Evolutionary conservation across 345 rosid species (phyloP), one percentile per base, ranked within the genome.

Genomic region (Erucastrum elatum): DNA sequence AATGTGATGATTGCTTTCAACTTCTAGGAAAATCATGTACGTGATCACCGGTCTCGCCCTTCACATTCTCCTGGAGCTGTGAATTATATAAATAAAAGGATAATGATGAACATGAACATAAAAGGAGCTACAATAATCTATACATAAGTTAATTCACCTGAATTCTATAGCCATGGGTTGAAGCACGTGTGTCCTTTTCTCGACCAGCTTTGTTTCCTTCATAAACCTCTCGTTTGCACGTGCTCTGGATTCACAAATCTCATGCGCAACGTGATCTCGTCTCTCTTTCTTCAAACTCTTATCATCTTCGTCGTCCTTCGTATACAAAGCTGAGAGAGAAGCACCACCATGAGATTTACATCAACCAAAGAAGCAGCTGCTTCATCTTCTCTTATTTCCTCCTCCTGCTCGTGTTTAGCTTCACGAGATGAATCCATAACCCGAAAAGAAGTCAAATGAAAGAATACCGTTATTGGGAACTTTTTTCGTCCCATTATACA

Each of bases 311-410:
- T 86, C 83, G 0, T 81, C 56, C 4, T 33, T 66, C 26, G 37
- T 8, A 29, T n/a, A n/a, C 72, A 70, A 72, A 74, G 37, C 4
- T 75, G 66, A 39, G 88, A 84, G 74, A 89, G 87, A 46, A 82
- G 64, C 65, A 84, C 76, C 8, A 83, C 55, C 26, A 87, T 61
- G 27, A 87, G 89, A 62, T 87, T 89, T 72, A 89, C 71, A 68
- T 85, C 87, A n/a, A 27, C 51, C 5, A 85, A 78, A 70, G 85
- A 85, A 13, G 83, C 16, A 13, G 83, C 16, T 13, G 82, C 31
- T 9, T 82, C 76, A 0, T 49, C 85, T 30, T 71, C 77, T 27
- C 68, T 17, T 12, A 2, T 53, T 16, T 60, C 46, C 5, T 68
- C 63, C 29, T 61, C 49, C 3, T 68, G 39, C 3, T 27, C 51